Evolutionary conservation across 306 rosid genomes (phyloP), one percentile per base, ranked within the genome.

Genomic region (Casuarina cunninghamiana): DNA sequence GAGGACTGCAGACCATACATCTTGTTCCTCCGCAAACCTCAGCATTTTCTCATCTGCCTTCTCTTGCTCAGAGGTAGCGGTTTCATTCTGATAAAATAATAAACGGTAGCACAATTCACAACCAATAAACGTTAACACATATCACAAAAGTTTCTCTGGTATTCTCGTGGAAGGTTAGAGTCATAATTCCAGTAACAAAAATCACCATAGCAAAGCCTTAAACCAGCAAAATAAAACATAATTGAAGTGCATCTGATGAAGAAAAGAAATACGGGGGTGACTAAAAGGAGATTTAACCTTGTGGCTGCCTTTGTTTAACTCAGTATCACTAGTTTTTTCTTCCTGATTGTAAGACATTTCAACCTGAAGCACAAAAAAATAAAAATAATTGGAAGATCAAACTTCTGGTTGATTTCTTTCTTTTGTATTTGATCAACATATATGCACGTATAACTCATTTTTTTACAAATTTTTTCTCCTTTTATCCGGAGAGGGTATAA

Each of bases 61-160:
- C 19, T 85, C 86, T 80, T 88, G 97, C 85, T 87, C 97, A 75
- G 74, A 39, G 53, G 88, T 83, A 67, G 97, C 97, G 77, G 72
- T 89, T 75, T 82, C 92, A 84, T 86, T 89, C 97, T 94, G 81
- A 66, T 57, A 57, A 44, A 70, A 26, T 26, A 26, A 26, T 26
- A 26, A 26, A 26, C 32, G 32, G 32, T 26, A 26, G 32, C 32
- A 26, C 32, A 26, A 26, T 26, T 26, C 32, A 26, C 38, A 77
- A 12, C 43, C 43, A 68, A 35, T 26, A 26, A 26, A 26, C 54
- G 10, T 50, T 19, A 39, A 32, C 38, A 3, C 49, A 43, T 82
- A 0, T 26, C 32, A 26, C 32, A 26, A 26, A 26, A 26, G 32
- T 26, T 26, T 26, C 32, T 26, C 32, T 26, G 32, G 32, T 1